These are phyloP conservation scores for Nepenthes mirabilis DNA, from an alignment of 148 eudicot genomes.

Conservation along the genomic window DNA sequence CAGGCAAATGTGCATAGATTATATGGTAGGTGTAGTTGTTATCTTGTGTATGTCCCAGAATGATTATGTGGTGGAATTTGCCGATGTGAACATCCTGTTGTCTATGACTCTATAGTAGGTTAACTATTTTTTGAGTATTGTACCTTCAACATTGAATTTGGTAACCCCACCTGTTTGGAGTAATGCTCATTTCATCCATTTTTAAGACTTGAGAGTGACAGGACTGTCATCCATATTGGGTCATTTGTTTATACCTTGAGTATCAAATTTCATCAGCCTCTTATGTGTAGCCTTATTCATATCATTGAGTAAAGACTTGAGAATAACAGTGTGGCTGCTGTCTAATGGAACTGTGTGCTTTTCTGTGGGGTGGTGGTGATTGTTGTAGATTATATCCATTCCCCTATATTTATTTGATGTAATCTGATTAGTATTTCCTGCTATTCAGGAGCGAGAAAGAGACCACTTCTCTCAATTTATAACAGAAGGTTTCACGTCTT, in stretches of 20 bases:
- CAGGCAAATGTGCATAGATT: constrained; percentile 98
- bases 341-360: neutral
- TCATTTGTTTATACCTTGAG: no score
- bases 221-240: no score
- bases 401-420: neutral
- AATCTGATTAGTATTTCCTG: constrained; percentile 1
- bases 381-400: neutral
- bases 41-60: neutral
- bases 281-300: neutral
- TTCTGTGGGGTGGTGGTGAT: neutral
- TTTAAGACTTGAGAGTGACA: neutral
- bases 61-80: neutral
- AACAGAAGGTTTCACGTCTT: constrained; percentile 92
- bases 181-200: neutral
- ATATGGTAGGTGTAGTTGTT: constrained; percentile 52
- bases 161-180: neutral
- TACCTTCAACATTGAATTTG: no score
- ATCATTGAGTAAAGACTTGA: neutral
- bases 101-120: no score
- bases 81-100: neutral
- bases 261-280: no score
- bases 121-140: no score
- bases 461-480: constrained; percentile 96
- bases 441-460: constrained; percentile 79
- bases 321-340: neutral